Evolutionary conservation across 371 early-diverging fungal genomes (phyloP).

Genomic region (Mortierella sp.): DNA sequence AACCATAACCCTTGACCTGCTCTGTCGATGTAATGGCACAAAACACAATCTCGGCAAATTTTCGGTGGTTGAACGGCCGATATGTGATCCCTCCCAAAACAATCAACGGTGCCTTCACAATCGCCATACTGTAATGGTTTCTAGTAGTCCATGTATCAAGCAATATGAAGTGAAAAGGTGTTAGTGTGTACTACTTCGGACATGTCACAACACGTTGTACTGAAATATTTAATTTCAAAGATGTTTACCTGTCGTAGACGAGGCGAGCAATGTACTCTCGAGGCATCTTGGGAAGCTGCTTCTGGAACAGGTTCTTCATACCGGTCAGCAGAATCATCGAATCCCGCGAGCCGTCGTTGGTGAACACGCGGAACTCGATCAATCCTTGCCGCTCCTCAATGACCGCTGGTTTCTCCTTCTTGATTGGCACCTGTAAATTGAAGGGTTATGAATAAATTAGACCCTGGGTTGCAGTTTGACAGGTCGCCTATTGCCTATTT

Average conservation of each 20-base stretch:
- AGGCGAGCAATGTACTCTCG: conserved; percentile 98
- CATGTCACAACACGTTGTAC: neutral
- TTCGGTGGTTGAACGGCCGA: conserved; percentile 89
- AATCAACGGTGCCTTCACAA: conserved; percentile 74
- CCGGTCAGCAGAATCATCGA: conserved; percentile 93
- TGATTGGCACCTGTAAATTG: conserved; percentile 34
- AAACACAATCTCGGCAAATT: conserved; percentile 99
- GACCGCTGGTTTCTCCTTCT: conserved; percentile 62
- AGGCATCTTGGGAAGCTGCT: conserved; percentile 99
- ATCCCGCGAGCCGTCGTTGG: conserved; percentile 82
- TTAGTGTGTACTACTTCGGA: neutral
- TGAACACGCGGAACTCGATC: conserved; percentile 76
- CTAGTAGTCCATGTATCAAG: conserved; percentile 55
- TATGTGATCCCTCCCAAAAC: conserved; percentile 99
- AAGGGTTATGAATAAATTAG: neutral
- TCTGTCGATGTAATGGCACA: conserved; percentile 95
- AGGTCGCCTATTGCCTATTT: neutral
- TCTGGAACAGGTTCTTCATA: conserved; percentile 97
- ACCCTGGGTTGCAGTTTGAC: neutral
- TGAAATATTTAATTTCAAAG: no score
- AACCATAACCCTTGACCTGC: conserved; percentile 98
- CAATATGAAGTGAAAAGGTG: neutral
- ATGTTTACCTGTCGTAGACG: conserved; percentile 89
- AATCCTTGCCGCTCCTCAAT: conserved; percentile 78
- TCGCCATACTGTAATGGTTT: conserved; percentile 88